Conservation (phyloP, 805 yeast genomes). For the Barnettozyma sp. region DNA sequence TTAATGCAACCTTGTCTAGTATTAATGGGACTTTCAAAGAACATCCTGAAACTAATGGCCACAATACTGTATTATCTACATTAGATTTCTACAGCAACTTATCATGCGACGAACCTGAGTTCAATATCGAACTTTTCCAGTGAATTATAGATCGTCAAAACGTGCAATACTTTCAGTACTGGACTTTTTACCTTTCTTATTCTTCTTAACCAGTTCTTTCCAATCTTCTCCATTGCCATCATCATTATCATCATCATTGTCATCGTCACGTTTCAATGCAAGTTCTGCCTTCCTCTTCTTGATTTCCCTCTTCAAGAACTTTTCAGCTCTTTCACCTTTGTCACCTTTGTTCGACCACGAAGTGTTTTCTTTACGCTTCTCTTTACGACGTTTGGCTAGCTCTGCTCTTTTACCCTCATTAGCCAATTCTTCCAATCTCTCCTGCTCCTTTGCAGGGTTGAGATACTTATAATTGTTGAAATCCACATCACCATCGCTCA, state of each 20-base stretch:
- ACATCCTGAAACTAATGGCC: too few relatives aligned
- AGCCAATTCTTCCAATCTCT: conserved; percentile 52
- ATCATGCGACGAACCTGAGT: conserved; percentile 17
- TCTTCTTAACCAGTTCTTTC: conserved; percentile 72
- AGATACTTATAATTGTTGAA: conserved; percentile 55
- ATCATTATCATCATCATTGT: conserved; percentile 31
- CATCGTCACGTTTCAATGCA: conserved; percentile 65
- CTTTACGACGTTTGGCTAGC: conserved; percentile 24
- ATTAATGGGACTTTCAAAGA: conserved; percentile 17
- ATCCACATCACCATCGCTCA: too few relatives aligned
- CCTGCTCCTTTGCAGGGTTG: conserved; percentile 56
- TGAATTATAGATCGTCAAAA: conserved; percentile 49
- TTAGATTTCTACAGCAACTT: conserved; percentile 12
- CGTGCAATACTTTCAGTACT: conserved; percentile 41
- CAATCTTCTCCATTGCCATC: conserved; percentile 62
- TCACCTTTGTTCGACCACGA: conserved; percentile 36
- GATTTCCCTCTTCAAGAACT: conserved; percentile 44
- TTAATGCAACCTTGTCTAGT: conserved; percentile 12
- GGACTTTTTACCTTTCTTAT: conserved; percentile 48
- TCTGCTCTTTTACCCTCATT: conserved; percentile 32
- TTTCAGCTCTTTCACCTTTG: conserved; percentile 53
- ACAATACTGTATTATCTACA: too few relatives aligned
- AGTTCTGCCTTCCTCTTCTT: conserved; percentile 43
- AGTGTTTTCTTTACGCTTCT: conserved; percentile 17
- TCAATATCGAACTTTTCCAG: conserved; percentile 12